Base-by-base conservation (phyloP, 768 basidiomycete genomes). In the Leccinum subgranulosum region DNA sequence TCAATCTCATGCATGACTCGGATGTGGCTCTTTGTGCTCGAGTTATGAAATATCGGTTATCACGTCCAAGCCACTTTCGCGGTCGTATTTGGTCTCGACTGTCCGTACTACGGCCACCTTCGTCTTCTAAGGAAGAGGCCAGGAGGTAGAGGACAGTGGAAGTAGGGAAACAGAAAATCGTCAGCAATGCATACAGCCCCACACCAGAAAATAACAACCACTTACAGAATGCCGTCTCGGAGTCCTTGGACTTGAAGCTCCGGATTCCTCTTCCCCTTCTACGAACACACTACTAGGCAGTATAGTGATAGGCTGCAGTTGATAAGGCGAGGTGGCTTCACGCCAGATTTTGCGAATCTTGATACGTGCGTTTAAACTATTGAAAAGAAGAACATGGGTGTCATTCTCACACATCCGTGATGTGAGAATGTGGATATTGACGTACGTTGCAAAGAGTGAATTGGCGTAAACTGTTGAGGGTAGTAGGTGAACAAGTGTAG, bases 391-490 rank as follows among this genome's bases (percentile, higher is more conserved):
- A 17, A 36, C 3, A 12, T 17, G 17, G 36, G 17, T 17, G 36
- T 36, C 1, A 4, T 12, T 11, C 17, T 46, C 8, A 3, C 10
- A 27, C 28, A 8, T 8, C 4, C 2, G 6, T 34, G 19, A 17
- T 34, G 23, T 25, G 6, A 39, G 11, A 15, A 25, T 11, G 54
- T 9, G 4, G 23, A 11, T 29, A 43, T 3, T 21, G 11, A 56
- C 68, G 10, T 55, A 69, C 68, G 59, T 69, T 19, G 67, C 69
- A 41, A 69, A 55, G 11, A 69, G 49, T 19, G 64, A 70, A 23
- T 68, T 70, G 33, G 67, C 67, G 7, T 69, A 63, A 14, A 69
- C 67, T 69, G 45, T 3, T 17, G 7, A 17, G 17, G 19, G 9
- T 12, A 15, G 5, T 29, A 29, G 10, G 19, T 49, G 25, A 29